Evolutionary conservation across 192 early-diverging fungal species (phyloP), one percentile per base, ranked within the genome.

Genomic region (Coemansia sp.): DNA sequence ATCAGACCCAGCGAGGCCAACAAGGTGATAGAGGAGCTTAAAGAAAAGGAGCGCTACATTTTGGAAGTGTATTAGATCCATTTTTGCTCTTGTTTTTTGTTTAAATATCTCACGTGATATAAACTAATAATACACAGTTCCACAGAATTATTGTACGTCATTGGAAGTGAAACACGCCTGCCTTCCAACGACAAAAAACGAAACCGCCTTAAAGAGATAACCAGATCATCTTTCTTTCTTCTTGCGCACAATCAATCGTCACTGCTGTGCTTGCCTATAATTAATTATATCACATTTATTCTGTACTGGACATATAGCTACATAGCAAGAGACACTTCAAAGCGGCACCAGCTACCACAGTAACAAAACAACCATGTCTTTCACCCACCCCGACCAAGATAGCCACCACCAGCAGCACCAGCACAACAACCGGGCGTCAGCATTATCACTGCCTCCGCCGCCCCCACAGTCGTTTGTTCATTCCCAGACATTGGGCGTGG

Each of bases 11-110:
- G 83, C 44, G 86, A 89, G 47, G 93, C 94, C 38, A 79, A 67
- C 71, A 89, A 88, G 71, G 77, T 87, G 42, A 87, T 98, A 53
- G 93, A 97, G 83, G 87, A 89, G 77, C 85, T 95, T 77, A 98
- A 98, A 84, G 93, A 98, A 78, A 85, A 88, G 70, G 96, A 97
- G 81, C 84, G 89, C 64, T 98, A 95, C 72, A 89, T 96, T 19
- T 86, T 98, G 39, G 96, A 98, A 81, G 96, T 98, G 2, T 92
- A 92, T 76, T 92, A 85, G 50, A 3, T 19, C 11, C 32, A 3
- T 15, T 52, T 32, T 21, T 32, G 32, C 32, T 8, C 21, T 7
- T 21, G 21, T 1, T 13, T 56, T 38, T 49, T 16, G 12, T 9
- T 8, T 9, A 19, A 37, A 1, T 4, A 16, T 9, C 15, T 16